A percentile compares a stretch with the other conserved stretches of the same genome.
phyloP scores from a whole-genome alignment of 768 basidiomycete genomes.

The Boletus vermiculosoides region DNA sequence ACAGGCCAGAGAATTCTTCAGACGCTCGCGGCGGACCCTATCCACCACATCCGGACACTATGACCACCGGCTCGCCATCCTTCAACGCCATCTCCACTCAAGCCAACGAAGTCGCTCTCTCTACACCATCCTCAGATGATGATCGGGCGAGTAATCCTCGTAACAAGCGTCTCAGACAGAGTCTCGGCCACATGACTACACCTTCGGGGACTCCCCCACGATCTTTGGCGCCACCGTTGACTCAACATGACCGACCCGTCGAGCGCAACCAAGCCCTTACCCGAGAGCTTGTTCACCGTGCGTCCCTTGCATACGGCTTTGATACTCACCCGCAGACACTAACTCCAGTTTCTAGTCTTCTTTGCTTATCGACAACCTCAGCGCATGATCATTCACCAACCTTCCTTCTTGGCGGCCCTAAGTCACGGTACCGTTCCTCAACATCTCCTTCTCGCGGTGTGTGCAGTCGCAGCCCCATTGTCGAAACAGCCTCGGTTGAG shows the following conservation, averaged over 20 bases:
- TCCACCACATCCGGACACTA: conserved; percentile 17
- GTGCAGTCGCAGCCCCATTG: conserved; percentile 74
- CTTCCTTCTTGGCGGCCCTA: conserved; percentile 67
- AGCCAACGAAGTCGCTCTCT: conserved; percentile 10
- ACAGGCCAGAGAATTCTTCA: conserved; percentile 30
- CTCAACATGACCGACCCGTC: conserved; percentile 40
- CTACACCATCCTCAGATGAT: conserved; percentile 35
- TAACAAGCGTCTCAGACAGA: conserved; percentile 53
- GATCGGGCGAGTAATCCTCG: conserved; percentile 41
- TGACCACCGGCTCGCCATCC: conserved; percentile 14
- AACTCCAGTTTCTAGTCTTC: conserved; percentile 51
- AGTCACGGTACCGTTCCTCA: conserved; percentile 65
- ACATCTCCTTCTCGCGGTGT: conserved; percentile 71
- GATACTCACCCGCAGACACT: neutral
- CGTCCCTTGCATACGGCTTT: conserved; percentile 25
- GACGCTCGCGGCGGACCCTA: conserved; percentile 25
- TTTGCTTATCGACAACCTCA: conserved; percentile 81
- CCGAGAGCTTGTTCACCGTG: conserved; percentile 73
- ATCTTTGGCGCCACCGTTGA: conserved; percentile 37
- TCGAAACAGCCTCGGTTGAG: conserved; percentile 65
- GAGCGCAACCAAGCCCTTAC: conserved; percentile 62
- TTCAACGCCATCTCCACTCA: conserved; percentile 8
- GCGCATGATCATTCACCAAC: conserved; percentile 74
- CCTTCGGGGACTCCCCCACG: conserved; percentile 30
- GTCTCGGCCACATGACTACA: conserved; percentile 37